These are phyloP conservation scores for Trichoderma sp. DNA, from an alignment of 2,329 filamentous ascomycete genomes.

Conservation along the genomic window DNA sequence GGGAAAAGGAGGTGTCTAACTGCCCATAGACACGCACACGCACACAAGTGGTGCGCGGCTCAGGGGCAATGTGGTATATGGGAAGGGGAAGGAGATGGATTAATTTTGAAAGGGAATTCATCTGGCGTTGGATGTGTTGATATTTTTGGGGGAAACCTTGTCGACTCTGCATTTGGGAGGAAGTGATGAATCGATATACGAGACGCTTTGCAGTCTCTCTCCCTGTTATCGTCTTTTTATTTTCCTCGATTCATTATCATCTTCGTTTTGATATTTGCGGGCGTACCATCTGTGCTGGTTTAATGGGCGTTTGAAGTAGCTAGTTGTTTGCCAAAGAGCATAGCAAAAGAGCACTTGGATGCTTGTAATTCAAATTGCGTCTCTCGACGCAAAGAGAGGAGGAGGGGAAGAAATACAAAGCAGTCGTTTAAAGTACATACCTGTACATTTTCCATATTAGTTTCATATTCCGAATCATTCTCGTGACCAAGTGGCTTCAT, in stretches of 20 bases:
- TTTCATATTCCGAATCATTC: neutral
- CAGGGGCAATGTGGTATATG: neutral
- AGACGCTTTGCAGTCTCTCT: neutral
- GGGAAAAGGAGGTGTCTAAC: constrained; percentile 9
- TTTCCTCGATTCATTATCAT: neutral
- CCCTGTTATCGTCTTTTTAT: neutral
- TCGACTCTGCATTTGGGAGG: constrained; percentile 8
- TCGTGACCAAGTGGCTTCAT: neutral
- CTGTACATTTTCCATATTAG: neutral
- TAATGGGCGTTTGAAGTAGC: constrained; percentile 12
- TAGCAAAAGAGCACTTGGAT: neutral
- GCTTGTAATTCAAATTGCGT: neutral
- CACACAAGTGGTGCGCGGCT: neutral
- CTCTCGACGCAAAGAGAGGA: neutral
- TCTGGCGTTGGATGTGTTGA: constrained; percentile 14
- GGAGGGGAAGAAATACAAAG: neutral
- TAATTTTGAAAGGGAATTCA: constrained; percentile 1
- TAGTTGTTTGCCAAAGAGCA: neutral
- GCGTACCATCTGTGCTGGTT: neutral
- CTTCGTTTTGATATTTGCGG: neutral
- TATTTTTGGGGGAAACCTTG: neutral
- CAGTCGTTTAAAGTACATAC: neutral
- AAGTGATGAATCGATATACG: constrained; percentile 12
- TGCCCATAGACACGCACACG: neutral
- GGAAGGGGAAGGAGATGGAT: constrained; percentile 10